Evolutionary conservation across 2,329 filamentous ascomycete species (phyloP).

Genomic region (Neopestalotiopsis sp.): DNA sequence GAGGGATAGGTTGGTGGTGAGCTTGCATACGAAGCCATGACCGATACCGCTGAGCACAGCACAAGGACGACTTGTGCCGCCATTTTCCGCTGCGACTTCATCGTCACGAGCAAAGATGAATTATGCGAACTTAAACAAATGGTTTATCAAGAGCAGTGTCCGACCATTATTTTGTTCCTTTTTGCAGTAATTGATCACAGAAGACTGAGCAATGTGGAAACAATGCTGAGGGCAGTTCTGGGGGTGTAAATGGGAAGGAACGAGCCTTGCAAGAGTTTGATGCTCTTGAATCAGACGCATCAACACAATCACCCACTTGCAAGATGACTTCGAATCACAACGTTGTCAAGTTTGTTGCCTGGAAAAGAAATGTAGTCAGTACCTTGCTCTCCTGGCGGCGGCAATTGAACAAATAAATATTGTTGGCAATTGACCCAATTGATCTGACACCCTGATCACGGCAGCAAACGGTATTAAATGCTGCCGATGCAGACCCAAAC

Average conservation of each 20-base stretch:
- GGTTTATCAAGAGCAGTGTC: not conserved
- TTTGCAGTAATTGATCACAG: not conserved
- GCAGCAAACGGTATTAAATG: not conserved
- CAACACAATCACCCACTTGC: not conserved
- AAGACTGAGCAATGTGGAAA: not conserved
- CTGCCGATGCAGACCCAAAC: not conserved
- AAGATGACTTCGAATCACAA: not conserved
- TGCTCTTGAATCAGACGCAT: not conserved
- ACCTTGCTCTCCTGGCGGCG: not conserved
- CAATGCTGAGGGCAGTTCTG: not conserved
- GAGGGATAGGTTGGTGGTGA: constrained; percentile 36
- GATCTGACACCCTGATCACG: not conserved
- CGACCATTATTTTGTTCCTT: not conserved
- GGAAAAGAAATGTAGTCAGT: not conserved
- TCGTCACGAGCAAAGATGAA: not conserved
- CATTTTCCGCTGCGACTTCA: not conserved
- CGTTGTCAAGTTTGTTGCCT: not conserved
- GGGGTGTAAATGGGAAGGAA: not conserved
- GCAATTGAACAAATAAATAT: not conserved
- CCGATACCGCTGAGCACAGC: constrained; percentile 21
- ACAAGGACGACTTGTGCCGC: not conserved
- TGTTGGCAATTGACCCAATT: not conserved
- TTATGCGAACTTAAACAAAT: not conserved
- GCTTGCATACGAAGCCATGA: constrained; percentile 27
- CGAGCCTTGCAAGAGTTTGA: not conserved